Evolutionary conservation across 768 basidiomycete genomes (phyloP), one percentile per base, ranked within the genome.

Genomic region (Russula compacta): DNA sequence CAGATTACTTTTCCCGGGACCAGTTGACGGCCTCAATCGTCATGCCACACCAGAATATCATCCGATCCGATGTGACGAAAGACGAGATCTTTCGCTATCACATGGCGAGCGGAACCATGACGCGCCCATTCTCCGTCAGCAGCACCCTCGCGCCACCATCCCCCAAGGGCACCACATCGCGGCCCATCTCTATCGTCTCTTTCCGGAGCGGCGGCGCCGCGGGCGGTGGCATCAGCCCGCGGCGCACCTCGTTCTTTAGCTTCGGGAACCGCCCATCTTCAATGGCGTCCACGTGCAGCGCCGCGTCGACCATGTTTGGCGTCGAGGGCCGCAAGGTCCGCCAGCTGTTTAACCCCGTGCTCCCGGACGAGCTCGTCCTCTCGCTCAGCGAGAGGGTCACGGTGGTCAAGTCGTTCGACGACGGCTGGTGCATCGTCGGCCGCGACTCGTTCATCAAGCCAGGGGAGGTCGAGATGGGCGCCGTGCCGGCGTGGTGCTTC

Each of bases 401-500:
- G 1, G 72, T 89, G 33, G 76, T 89, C 60, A 63, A 82, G 61
- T 81, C 82, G 5, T 87, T 84, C 66, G 85, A 90, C 60, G 89
- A 91, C 59, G 89, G 87, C 2, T 92, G 89, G 89, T 88, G 85
- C 66, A 77, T 87, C 54, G 85, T 87, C 54, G 83, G 81, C 19
- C 76, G 85, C 33, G 81, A 85, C 61, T 70, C 68, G 71, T 29
- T 66, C 38, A 56, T 69, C 63, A 70, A 67, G 24, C 64, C 69
- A 4, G 74, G 73, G 19, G 76, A 81, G 44, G 74, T 84, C 39
- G 87, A 89, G 69, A 71, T 89, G 17, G 89, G 89, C 42, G 78
- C 85, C 36, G 81, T 89, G 3, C 89, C 89, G 11, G 82, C 85
- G 6, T 91, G 88, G 87, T 84, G 81, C 69, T 89, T 92, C 77